Conservation (phyloP, 805 yeast species). For the Clavispora vitiphila region DNA sequence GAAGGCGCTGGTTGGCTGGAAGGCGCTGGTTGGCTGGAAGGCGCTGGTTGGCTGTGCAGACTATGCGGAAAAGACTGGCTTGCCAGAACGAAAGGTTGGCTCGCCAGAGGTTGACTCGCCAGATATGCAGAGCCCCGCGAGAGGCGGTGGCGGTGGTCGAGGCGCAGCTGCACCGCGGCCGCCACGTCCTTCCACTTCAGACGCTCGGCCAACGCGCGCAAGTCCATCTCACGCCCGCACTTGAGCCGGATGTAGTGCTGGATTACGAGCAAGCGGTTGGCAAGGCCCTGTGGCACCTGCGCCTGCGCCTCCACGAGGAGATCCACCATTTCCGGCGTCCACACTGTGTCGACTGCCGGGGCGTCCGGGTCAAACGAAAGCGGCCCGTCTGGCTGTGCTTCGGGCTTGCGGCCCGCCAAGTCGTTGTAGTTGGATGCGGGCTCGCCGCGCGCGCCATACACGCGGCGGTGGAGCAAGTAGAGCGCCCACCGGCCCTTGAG, state of each 20-base stretch:
- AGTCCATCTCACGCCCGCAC: background rate
- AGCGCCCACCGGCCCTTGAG: slow-evolving; percentile 11
- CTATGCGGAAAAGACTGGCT: too few species aligned
- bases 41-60: too few species aligned
- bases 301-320: slow-evolving; percentile 9
- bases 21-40: too few species aligned
- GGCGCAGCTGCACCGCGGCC: background rate
- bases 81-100: too few species aligned
- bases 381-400: background rate
- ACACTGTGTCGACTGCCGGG: slow-evolving; percentile 1
- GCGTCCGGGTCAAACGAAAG: background rate
- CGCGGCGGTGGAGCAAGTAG: slow-evolving; percentile 11
- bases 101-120: too few species aligned
- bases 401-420: slow-evolving; percentile 1
- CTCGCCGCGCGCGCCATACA: slow-evolving; percentile 13
- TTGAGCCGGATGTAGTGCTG: slow-evolving; percentile 4
- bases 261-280: slow-evolving; percentile 4
- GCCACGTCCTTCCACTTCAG: slow-evolving; percentile 2
- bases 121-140: too few species aligned
- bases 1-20: background rate
- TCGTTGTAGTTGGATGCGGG: slow-evolving; percentile 11
- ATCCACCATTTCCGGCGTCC: slow-evolving; percentile 8
- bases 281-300: slow-evolving; percentile 2
- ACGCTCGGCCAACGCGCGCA: slow-evolving; percentile 1
- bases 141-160: background rate